These are phyloP conservation scores for Rubia tinctorum DNA, from an alignment of 305 asterid genomes.

Conservation along the genomic window DNA sequence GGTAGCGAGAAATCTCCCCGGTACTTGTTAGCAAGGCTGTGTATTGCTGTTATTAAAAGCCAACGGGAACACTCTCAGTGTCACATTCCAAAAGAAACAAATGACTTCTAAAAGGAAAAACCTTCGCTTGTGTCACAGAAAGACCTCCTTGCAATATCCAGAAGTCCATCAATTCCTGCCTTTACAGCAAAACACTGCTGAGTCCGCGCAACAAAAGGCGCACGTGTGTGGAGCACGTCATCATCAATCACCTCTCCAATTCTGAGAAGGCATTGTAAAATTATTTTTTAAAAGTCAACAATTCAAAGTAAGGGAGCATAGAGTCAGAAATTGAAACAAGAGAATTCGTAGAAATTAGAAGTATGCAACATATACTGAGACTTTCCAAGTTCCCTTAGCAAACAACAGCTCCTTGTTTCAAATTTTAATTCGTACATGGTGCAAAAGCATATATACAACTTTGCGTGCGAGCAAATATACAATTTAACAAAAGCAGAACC, in stretches of 20 bases:
- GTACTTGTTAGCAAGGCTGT: slow-evolving; percentile 86
- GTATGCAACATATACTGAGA: neutral
- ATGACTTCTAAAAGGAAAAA: slow-evolving; percentile 27
- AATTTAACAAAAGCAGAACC: neutral
- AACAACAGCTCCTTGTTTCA: neutral
- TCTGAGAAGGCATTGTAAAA: slow-evolving; percentile 35
- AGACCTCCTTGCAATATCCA: slow-evolving; percentile 92
- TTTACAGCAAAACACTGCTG: slow-evolving; percentile 98
- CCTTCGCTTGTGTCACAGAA: slow-evolving; percentile 99
- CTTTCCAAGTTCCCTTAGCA: neutral
- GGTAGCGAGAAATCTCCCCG: slow-evolving; percentile 79
- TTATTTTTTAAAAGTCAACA: neutral
- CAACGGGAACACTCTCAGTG: slow-evolving; percentile 25
- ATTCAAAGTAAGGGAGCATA: neutral
- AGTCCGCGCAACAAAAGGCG: slow-evolving; percentile 91
- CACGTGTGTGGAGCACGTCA: slow-evolving; percentile 92
- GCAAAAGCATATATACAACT: neutral
- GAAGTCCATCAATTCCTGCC: slow-evolving; percentile 92
- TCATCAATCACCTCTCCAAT: slow-evolving; percentile 92
- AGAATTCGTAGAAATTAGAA: neutral
- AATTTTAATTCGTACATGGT: neutral
- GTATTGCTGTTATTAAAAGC: slow-evolving; percentile 61
- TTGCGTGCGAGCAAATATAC: neutral
- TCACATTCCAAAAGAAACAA: slow-evolving; percentile 17
- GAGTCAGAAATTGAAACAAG: neutral